A percentile compares a stretch with the other conserved stretches of the same genome.
Conservation (phyloP, 1,139 yeast genomes). For the Scheffersomyces parashehatae region DNA sequence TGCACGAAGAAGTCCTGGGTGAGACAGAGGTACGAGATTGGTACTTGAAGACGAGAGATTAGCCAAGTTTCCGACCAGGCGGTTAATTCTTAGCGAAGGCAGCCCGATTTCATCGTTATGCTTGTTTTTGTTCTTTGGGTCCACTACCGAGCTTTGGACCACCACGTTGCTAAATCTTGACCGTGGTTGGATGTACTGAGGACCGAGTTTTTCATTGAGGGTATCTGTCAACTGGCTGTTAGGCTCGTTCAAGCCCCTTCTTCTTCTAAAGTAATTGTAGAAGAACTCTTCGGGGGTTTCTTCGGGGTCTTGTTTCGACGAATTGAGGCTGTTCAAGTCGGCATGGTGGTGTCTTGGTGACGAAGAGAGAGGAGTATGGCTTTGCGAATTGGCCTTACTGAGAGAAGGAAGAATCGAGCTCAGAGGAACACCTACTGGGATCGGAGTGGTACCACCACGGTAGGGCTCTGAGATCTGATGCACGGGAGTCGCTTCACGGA, state of each 20-base stretch:
- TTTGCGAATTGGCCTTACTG: conserved; percentile 13
- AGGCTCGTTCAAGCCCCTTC: conserved; percentile 11
- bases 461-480: not conserved
- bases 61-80: conserved; percentile 33
- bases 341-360: conserved; percentile 1
- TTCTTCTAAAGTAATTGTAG: conserved; percentile 14
- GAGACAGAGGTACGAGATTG: conserved; percentile 2
- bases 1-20: conserved; percentile 7
- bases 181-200: conserved; percentile 50
- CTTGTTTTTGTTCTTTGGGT: conserved; percentile 23
- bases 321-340: conserved; percentile 4
- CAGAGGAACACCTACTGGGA: not conserved
- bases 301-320: not conserved
- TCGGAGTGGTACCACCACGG: not conserved
- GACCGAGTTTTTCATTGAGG: conserved; percentile 21
- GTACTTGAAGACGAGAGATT: conserved; percentile 10
- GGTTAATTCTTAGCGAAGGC: conserved; percentile 43
- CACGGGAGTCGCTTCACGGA: not conserved
- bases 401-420: conserved; percentile 22
- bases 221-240: conserved; percentile 13
- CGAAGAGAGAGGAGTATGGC: conserved; percentile 10
- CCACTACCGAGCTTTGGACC: conserved; percentile 35
- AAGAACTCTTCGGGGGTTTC: conserved; percentile 33
- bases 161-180: conserved; percentile 26
- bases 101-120: conserved; percentile 33